A percentile compares a stretch with the other conserved stretches of the same genome.
Conservation (phyloP, 2,329 filamentous ascomycete species). For the Xylaria sp. region DNA sequence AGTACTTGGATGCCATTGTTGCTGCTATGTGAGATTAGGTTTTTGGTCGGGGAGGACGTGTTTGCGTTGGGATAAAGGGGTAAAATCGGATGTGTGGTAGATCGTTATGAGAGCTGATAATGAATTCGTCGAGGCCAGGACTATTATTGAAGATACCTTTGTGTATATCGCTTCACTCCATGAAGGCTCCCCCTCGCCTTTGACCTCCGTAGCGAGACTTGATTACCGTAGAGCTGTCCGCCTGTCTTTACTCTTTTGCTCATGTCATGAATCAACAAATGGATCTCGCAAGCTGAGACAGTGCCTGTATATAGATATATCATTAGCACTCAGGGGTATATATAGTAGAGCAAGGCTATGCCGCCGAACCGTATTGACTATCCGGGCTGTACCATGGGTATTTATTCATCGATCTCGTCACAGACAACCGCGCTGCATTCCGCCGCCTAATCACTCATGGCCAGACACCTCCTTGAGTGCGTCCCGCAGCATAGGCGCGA, state of each 20-base stretch:
- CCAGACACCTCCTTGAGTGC: slow-evolving; percentile 53
- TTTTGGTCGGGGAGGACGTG: not conserved
- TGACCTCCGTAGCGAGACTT: not conserved
- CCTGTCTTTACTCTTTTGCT: not conserved
- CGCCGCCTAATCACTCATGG: not conserved
- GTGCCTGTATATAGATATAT: not conserved
- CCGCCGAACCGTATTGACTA: not conserved
- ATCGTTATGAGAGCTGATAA: not conserved
- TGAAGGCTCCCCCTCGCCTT: not conserved
- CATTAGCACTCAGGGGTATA: not conserved
- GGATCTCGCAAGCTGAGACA: not conserved
- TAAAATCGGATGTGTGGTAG: not conserved
- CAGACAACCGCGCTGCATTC: not conserved
- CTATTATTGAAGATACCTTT: not conserved
- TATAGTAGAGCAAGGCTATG: not conserved
- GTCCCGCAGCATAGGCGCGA: slow-evolving; percentile 73
- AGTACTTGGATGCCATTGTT: slow-evolving; percentile 50
- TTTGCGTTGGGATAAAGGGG: not conserved
- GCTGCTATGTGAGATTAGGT: slow-evolving; percentile 34
- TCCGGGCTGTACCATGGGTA: not conserved
- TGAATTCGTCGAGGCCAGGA: not conserved
- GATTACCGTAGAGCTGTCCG: not conserved
- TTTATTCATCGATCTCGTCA: not conserved
- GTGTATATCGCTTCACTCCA: not conserved
- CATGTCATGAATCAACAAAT: not conserved